These are phyloP conservation scores for Hypoxylon sp. DNA, from an alignment of 2,329 filamentous ascomycete species.

Conservation along the genomic window DNA sequence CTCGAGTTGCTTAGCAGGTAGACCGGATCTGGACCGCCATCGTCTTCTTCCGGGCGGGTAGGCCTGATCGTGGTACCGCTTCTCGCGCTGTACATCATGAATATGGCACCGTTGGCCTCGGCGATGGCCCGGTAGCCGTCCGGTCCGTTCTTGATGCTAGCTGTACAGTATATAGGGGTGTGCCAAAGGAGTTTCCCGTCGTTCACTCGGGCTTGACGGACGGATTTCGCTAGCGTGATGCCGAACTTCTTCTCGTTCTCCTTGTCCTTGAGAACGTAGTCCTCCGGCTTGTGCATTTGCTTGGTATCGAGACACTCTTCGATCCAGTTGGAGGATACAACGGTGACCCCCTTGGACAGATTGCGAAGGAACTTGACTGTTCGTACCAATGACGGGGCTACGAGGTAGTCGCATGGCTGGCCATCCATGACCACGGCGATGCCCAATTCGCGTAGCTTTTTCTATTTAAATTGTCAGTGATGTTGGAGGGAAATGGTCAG, in stretches of 20 bases:
- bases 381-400: constrained; percentile 84
- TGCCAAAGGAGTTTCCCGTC: constrained; percentile 77
- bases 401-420: constrained; percentile 81
- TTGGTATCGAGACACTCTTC: constrained; percentile 76
- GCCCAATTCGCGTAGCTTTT: constrained; percentile 81
- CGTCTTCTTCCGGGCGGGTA: constrained; percentile 68
- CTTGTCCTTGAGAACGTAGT: constrained; percentile 74
- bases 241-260: constrained; percentile 76
- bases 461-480: constrained; percentile 64
- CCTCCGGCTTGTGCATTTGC: constrained; percentile 67
- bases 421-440: constrained; percentile 81
- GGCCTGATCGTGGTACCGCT: constrained; percentile 72
- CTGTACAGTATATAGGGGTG: constrained; percentile 84
- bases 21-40: constrained; percentile 72
- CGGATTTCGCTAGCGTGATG: constrained; percentile 72
- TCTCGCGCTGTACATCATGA: constrained; percentile 77
- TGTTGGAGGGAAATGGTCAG: constrained; percentile 28
- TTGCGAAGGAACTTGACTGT: constrained; percentile 94
- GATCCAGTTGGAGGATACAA: constrained; percentile 81
- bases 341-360: constrained; percentile 78
- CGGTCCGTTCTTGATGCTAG: constrained; percentile 78
- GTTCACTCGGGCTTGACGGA: constrained; percentile 77
- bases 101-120: constrained; percentile 85
- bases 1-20: constrained; percentile 80
- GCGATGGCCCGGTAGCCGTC: constrained; percentile 88